Conservation (phyloP, 768 basidiomycete genomes). For the Lentinula edodes region DNA sequence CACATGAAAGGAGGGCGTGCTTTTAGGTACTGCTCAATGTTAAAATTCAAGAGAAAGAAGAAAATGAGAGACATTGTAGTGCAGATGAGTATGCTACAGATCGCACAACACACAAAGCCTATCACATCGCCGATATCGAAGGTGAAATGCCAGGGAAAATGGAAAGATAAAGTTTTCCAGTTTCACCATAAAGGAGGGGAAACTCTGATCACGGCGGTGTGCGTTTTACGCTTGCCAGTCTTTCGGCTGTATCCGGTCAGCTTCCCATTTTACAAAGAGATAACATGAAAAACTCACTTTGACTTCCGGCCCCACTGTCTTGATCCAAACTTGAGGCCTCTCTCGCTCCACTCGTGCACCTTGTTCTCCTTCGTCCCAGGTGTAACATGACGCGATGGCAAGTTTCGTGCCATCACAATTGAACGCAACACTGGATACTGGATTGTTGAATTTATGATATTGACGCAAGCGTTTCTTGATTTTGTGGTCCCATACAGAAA, state of each 20-base stretch:
- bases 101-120: too few species aligned
- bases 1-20: too few species aligned
- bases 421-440: conserved; percentile 79
- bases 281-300: conserved; percentile 42
- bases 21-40: too few species aligned
- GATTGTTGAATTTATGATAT: conserved; percentile 71
- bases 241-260: not conserved
- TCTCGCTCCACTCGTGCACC: conserved; percentile 56
- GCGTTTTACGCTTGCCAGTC: not conserved
- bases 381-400: conserved; percentile 83
- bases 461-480: conserved; percentile 94
- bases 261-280: not conserved
- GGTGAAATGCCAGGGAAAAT: too few species aligned
- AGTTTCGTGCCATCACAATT: conserved; percentile 78
- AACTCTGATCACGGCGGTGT: too few species aligned
- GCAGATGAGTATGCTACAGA: not conserved
- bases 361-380: conserved; percentile 83
- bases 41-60: too few species aligned
- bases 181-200: too few species aligned
- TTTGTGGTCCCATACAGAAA: conserved; percentile 96
- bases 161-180: too few species aligned
- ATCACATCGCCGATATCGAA: too few species aligned
- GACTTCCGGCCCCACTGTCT: conserved; percentile 70
- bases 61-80: not conserved
- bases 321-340: conserved; percentile 54